Evolutionary conservation across 257 asterid species (phyloP).

Genomic region (Solanum bukasovii): DNA sequence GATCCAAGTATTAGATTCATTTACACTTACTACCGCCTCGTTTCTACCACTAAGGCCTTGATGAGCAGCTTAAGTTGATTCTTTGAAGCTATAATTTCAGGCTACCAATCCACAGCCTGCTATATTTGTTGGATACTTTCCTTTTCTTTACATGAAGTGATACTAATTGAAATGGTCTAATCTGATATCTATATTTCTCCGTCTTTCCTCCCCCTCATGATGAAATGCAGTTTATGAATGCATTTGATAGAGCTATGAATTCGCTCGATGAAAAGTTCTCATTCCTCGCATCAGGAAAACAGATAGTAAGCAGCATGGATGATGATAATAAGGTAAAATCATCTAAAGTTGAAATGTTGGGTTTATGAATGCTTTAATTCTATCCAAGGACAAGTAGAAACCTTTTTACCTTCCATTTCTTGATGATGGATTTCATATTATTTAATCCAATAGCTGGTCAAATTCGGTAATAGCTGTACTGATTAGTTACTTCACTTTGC

Average conservation of each 20-base stretch:
- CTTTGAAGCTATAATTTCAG: background rate
- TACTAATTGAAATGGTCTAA: background rate
- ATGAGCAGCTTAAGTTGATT: background rate
- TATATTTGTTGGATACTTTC: background rate
- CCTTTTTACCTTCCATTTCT: background rate
- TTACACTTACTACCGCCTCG: background rate
- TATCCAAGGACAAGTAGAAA: background rate
- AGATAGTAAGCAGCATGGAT: conserved; percentile 60
- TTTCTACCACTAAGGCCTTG: background rate
- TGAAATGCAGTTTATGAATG: conserved; percentile 84
- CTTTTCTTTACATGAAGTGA: background rate
- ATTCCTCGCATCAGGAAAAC: conserved; percentile 76
- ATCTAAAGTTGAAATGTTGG: background rate
- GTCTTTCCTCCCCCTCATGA: background rate
- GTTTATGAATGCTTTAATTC: background rate
- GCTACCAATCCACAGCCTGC: background rate
- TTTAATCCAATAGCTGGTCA: background rate
- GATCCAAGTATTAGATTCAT: background rate
- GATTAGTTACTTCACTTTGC: conserved; percentile 14
- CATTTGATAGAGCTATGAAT: conserved; percentile 89
- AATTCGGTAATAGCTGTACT: background rate
- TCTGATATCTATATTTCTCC: background rate
- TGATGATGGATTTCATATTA: background rate
- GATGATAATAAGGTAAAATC: conserved; percentile 68
- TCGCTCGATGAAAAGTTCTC: conserved; percentile 59